Evolutionary conservation across 257 asterid species (phyloP).

Genomic region (Solanum sparsipilum): DNA sequence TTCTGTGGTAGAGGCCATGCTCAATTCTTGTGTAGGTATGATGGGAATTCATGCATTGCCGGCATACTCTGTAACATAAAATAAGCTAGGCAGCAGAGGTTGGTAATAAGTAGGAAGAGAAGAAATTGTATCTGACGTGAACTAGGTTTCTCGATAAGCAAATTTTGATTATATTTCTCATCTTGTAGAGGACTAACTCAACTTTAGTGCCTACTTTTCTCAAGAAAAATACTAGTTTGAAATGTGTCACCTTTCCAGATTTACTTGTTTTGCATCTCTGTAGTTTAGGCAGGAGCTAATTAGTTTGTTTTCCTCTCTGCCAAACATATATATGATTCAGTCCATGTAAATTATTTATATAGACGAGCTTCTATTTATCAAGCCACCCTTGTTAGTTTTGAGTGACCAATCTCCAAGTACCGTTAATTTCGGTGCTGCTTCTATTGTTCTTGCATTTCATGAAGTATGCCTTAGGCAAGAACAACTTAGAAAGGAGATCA

Average conservation of each 20-base stretch:
- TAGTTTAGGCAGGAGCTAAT: neutral
- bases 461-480: neutral
- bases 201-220: neutral
- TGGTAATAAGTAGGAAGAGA: constrained; percentile 6
- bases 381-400: neutral
- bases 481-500: neutral
- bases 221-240: neutral
- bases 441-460: neutral
- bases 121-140: constrained; percentile 22
- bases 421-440: neutral
- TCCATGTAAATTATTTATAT: neutral
- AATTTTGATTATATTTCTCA: constrained; percentile 20
- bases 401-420: neutral
- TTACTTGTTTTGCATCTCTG: neutral
- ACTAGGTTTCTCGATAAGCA: constrained; percentile 4
- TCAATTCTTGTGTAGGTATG: neutral
- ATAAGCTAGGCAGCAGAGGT: constrained; percentile 18
- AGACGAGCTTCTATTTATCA: neutral
- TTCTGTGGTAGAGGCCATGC: neutral
- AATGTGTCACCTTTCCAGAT: neutral
- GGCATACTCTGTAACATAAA: constrained; percentile 32
- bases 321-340: neutral
- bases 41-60: constrained; percentile 16
- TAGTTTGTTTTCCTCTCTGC: neutral
- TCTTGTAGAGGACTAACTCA: constrained; percentile 10